Evolutionary conservation across 148 eudicot genomes (phyloP).

Genomic region (Silene uniflora): DNA sequence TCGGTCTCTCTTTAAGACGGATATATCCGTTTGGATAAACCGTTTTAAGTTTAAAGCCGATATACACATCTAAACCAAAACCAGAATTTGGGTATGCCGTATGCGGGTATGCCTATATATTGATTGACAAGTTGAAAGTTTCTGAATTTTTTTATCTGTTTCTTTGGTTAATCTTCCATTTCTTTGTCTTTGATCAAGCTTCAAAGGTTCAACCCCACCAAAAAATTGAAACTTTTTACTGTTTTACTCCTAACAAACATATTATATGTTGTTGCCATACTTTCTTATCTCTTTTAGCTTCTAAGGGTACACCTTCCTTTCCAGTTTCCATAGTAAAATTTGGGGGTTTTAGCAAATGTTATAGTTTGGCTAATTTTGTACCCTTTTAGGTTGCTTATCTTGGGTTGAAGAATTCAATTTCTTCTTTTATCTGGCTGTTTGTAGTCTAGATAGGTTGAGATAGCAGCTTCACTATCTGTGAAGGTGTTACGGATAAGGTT

Average conservation of each 20-base stretch:
- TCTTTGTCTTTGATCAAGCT: background rate
- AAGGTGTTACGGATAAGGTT: constrained; percentile 14
- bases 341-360: constrained; percentile 5
- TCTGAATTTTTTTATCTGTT: constrained; percentile 6
- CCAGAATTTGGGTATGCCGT: no score
- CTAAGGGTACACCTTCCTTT: constrained; percentile 10
- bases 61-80: no score
- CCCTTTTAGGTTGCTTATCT: background rate
- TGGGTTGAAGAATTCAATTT: constrained; percentile 10
- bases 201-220: constrained; percentile 2
- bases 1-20: no score
- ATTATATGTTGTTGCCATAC: constrained; percentile 15
- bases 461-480: background rate
- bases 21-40: no score
- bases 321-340: constrained; percentile 15
- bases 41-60: no score
- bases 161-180: constrained; percentile 15
- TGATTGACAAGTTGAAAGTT: constrained; percentile 13
- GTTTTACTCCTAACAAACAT: background rate
- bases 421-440: background rate
- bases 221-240: constrained; percentile 21
- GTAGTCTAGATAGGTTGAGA: background rate
- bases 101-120: background rate
- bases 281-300: constrained; percentile 21
- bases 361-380: constrained; percentile 1